Percentiles rank a stretch among this genome's conserved stretches.
Conservation (phyloP, 495 filamentous ascomycete genomes). For the Hypoxylon fragiforme region DNA sequence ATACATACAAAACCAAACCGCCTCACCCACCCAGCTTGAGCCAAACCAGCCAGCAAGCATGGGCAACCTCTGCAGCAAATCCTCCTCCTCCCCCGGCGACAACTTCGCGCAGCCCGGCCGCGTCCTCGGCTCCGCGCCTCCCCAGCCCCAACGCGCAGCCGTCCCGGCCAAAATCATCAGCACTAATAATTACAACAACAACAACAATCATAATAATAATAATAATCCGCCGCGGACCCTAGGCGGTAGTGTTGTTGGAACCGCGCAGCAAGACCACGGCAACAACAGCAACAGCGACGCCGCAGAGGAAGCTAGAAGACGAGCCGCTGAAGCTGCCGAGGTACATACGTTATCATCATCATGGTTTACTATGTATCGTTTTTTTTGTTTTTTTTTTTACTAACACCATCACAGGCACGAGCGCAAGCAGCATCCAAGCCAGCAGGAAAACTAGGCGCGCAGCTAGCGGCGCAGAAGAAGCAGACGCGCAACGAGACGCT, state of each 20-base stretch:
- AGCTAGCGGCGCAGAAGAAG: constrained; percentile 67
- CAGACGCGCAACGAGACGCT: constrained; percentile 65
- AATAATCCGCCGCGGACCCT: constrained; percentile 61
- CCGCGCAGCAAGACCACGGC: background rate
- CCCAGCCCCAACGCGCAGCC: constrained; percentile 38
- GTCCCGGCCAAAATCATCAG: constrained; percentile 50
- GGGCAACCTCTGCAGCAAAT: constrained; percentile 76
- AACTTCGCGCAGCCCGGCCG: constrained; percentile 67
- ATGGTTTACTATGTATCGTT: background rate
- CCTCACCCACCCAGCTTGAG: no score
- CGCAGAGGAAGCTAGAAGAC: constrained; percentile 55
- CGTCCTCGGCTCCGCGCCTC: constrained; percentile 57
- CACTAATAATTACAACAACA: no score
- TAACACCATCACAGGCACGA: constrained; percentile 46
- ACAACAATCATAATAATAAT: no score
- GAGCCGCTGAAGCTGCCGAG: constrained; percentile 71
- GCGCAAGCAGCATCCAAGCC: constrained; percentile 40
- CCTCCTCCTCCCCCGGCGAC: constrained; percentile 59
- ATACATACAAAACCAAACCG: no score
- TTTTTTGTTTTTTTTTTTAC: background rate
- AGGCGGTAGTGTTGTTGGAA: constrained; percentile 39
- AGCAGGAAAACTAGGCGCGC: constrained; percentile 62
- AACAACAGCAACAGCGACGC: constrained; percentile 12
- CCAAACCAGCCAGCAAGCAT: no score
- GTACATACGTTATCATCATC: constrained; percentile 46